Evolutionary conservation across 1,284 basidiomycete species (phyloP).

Genomic region (Rhizopogon hawkerae): DNA sequence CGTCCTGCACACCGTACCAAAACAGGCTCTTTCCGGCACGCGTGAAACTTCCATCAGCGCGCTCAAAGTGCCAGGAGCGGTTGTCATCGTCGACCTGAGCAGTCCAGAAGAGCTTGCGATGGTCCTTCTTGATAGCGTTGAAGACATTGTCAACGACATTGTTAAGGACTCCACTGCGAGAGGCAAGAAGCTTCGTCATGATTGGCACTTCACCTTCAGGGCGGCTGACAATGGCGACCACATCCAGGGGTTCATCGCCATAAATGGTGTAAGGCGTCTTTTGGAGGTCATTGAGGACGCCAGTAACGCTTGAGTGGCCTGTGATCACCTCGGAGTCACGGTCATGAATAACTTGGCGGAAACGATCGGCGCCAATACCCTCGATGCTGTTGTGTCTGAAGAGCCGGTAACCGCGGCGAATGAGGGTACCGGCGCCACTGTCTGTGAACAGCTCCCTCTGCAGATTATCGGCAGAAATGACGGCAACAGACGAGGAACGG

Average conservation of each 20-base stretch:
- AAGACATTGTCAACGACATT: slow-evolving; percentile 97
- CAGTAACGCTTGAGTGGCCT: slow-evolving; percentile 83
- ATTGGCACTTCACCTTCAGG: slow-evolving; percentile 87
- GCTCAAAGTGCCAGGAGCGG: slow-evolving; percentile 97
- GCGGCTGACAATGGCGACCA: slow-evolving; percentile 89
- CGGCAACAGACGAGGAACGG: slow-evolving; percentile 95
- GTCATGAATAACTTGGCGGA: slow-evolving; percentile 89
- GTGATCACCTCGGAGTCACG: slow-evolving; percentile 87
- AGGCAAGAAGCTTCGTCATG: slow-evolving; percentile 87
- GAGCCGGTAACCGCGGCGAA: slow-evolving; percentile 96
- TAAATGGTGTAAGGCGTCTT: slow-evolving; percentile 88
- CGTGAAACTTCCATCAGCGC: slow-evolving; percentile 96
- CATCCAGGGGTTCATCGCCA: slow-evolving; percentile 95
- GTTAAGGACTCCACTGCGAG: slow-evolving; percentile 86
- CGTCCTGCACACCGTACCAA: slow-evolving; percentile 95
- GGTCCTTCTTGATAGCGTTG: slow-evolving; percentile 90
- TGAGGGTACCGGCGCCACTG: slow-evolving; percentile 94
- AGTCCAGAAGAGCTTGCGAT: slow-evolving; percentile 95
- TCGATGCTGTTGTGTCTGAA: slow-evolving; percentile 84
- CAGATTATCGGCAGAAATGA: slow-evolving; percentile 89
- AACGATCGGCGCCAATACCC: slow-evolving; percentile 82
- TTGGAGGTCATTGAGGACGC: slow-evolving; percentile 79
- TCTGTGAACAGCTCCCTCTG: slow-evolving; percentile 99
- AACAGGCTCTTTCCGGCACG: slow-evolving; percentile 89
- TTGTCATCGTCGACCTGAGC: slow-evolving; percentile 93